Percentiles rank a stretch among this genome's conserved stretches.
Evolutionary conservation across 2,329 filamentous ascomycete genomes (phyloP).

Genomic region (Penicillium corylophilum): DNA sequence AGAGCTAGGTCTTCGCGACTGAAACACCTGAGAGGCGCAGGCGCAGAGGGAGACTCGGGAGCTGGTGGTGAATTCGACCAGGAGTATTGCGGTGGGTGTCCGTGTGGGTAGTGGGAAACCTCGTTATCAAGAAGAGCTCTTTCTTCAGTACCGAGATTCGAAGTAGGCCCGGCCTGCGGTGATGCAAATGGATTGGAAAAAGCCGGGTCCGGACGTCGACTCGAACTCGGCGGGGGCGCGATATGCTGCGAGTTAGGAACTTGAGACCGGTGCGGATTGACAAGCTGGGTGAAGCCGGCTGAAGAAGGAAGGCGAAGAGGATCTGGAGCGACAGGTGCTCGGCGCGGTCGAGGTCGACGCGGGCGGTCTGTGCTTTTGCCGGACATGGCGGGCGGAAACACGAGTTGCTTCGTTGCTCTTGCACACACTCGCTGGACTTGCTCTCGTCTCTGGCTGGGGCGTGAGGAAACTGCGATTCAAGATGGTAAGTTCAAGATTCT

Average conservation of each 20-base stretch:
- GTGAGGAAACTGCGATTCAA: slow-evolving; percentile 14
- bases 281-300: neutral
- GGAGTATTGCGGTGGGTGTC: slow-evolving; percentile 7
- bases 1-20: slow-evolving; percentile 19
- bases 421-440: neutral
- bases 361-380: slow-evolving; percentile 20
- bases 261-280: slow-evolving; percentile 3
- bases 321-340: neutral
- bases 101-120: neutral
- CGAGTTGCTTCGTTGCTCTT: slow-evolving; percentile 1
- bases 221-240: neutral
- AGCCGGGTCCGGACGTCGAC: neutral
- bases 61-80: neutral
- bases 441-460: neutral
- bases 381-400: slow-evolving; percentile 26
- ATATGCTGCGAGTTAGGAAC: slow-evolving; percentile 17
- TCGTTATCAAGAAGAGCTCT: slow-evolving; percentile 23
- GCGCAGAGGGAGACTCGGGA: neutral
- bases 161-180: neutral
- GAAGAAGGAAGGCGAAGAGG: neutral
- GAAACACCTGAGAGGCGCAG: neutral
- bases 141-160: slow-evolving; percentile 9
- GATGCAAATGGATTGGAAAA: neutral
- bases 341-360: too few relatives aligned
- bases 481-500: slow-evolving; percentile 28